These are phyloP conservation scores for Bipolaris gigantea DNA, from an alignment of 2,329 filamentous ascomycete species.

Conservation along the genomic window DNA sequence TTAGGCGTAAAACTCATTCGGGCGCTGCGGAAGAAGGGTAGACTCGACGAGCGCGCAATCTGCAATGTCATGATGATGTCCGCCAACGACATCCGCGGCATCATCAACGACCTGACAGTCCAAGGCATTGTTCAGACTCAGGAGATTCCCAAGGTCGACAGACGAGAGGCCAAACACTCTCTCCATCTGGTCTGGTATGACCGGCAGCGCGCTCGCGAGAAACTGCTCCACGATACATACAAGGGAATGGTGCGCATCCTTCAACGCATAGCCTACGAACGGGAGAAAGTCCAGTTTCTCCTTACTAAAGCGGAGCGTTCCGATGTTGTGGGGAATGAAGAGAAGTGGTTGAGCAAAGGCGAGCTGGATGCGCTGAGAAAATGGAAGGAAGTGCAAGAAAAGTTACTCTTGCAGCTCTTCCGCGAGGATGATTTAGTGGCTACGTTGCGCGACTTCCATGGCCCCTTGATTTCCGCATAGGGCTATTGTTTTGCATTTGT, in stretches of 20 bases:
- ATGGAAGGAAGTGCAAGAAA: slow-evolving; percentile 65
- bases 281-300: slow-evolving; percentile 69
- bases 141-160: slow-evolving; percentile 87
- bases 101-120: slow-evolving; percentile 83
- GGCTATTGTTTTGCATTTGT: background rate
- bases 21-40: slow-evolving; percentile 83
- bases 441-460: slow-evolving; percentile 68
- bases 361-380: slow-evolving; percentile 71
- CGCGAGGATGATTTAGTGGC: slow-evolving; percentile 84
- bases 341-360: slow-evolving; percentile 73
- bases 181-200: slow-evolving; percentile 95
- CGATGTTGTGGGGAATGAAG: slow-evolving; percentile 82
- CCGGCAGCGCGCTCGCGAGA: slow-evolving; percentile 67
- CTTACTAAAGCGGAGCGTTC: slow-evolving; percentile 80
- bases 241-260: slow-evolving; percentile 85
- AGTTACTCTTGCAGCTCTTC: slow-evolving; percentile 76
- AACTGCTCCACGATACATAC: slow-evolving; percentile 79
- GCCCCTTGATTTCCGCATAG: slow-evolving; percentile 33
- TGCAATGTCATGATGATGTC: slow-evolving; percentile 80
- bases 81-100: slow-evolving; percentile 80
- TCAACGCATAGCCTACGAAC: slow-evolving; percentile 77
- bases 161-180: slow-evolving; percentile 77
- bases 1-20: slow-evolving; percentile 80
- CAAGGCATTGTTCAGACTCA: slow-evolving; percentile 87
- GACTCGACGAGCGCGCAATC: slow-evolving; percentile 90